Evolutionary conservation across 371 early-diverging fungal genomes (phyloP).

Genomic region (Circinella minor): DNA sequence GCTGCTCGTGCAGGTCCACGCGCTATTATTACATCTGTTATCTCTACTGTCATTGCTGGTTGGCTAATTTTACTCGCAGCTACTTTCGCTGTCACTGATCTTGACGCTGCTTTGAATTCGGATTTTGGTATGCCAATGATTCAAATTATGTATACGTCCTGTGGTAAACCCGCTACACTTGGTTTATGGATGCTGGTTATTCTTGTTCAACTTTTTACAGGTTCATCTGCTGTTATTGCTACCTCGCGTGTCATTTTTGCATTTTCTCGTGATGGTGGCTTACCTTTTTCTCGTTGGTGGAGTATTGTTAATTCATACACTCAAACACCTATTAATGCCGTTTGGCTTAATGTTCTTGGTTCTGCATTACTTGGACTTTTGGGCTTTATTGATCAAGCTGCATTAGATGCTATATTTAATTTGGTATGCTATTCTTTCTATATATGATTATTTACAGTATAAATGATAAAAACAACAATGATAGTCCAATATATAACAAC

Average conservation of each 20-base stretch:
- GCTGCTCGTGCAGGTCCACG: slow-evolving; percentile 57
- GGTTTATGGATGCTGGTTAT: slow-evolving; percentile 20
- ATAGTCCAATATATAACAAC: no score
- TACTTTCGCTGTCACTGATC: slow-evolving; percentile 32
- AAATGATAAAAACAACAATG: no score
- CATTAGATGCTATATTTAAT: slow-evolving; percentile 62
- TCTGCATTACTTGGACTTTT: slow-evolving; percentile 49
- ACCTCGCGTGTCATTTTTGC: slow-evolving; percentile 64
- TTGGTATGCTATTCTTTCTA: slow-evolving; percentile 36
- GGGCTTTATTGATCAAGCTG: slow-evolving; percentile 47
- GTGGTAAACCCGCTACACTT: slow-evolving; percentile 18
- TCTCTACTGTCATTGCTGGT: slow-evolving; percentile 35
- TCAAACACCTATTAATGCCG: slow-evolving; percentile 57
- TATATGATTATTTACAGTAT: not conserved
- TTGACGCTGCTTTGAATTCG: slow-evolving; percentile 34
- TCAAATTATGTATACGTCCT: slow-evolving; percentile 31
- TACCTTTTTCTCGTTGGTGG: slow-evolving; percentile 8
- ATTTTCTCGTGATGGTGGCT: slow-evolving; percentile 72
- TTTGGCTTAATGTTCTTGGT: slow-evolving; percentile 54
- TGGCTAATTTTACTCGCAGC: slow-evolving; percentile 40
- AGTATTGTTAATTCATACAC: slow-evolving; percentile 23
- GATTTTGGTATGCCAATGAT: slow-evolving; percentile 26
- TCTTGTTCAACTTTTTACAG: slow-evolving; percentile 21
- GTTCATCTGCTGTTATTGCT: slow-evolving; percentile 15
- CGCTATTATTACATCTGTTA: slow-evolving; percentile 52